A percentile compares a stretch with the other conserved stretches of the same genome.
Conservation (phyloP, 2,329 filamentous ascomycete genomes). For the Colletotrichum shisoi region DNA sequence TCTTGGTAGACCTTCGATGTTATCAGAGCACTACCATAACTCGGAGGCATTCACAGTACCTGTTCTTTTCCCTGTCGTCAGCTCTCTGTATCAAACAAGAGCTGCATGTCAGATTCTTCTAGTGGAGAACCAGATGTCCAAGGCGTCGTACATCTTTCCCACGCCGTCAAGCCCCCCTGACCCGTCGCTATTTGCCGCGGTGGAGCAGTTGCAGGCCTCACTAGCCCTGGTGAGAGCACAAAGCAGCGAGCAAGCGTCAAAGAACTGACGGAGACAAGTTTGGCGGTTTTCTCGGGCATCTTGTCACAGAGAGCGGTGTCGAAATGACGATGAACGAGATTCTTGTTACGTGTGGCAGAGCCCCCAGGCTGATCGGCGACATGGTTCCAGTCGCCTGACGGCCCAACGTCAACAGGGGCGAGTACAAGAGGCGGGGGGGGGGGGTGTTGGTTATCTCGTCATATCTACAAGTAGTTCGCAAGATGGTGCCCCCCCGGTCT, state of each 20-base stretch:
- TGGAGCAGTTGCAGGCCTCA: not conserved
- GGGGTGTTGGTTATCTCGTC: not conserved
- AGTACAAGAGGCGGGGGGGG: too few relatives aligned
- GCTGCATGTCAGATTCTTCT: not conserved
- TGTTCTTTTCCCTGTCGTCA: not conserved
- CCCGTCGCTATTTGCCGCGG: constrained; percentile 17
- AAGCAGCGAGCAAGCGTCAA: not conserved
- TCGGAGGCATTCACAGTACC: not conserved
- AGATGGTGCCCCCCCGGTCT: not conserved
- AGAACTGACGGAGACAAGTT: not conserved
- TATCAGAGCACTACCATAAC: not conserved
- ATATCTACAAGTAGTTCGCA: not conserved
- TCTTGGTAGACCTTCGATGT: not conserved
- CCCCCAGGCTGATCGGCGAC: constrained; percentile 10
- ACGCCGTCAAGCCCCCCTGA: constrained; percentile 5
- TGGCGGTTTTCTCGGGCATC: not conserved
- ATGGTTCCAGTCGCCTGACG: not conserved
- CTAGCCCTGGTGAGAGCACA: not conserved
- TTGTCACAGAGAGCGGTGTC: not conserved
- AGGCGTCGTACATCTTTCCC: constrained; percentile 12
- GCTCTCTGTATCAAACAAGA: not conserved
- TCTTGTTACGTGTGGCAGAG: constrained; percentile 19
- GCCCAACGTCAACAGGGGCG: not conserved
- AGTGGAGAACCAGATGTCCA: not conserved
- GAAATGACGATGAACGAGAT: constrained; percentile 25